Base-by-base conservation (phyloP, 805 yeast species). In the Candida alai region DNA sequence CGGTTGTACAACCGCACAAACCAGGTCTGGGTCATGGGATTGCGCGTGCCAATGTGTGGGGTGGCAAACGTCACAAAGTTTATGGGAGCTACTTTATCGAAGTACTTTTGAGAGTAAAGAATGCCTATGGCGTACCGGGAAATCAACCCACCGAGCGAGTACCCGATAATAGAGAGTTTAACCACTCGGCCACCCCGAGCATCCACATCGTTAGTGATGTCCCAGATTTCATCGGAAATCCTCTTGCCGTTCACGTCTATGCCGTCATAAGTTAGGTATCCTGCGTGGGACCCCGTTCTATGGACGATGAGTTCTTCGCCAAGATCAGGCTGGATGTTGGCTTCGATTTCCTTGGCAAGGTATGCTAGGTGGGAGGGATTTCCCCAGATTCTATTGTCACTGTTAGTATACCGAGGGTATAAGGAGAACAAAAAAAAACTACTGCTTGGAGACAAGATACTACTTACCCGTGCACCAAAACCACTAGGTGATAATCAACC, bases 181-280 rank as follows among this genome's bases (percentile, higher is more conserved):
- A 54, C 48, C 13, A 66, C 69, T 11, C 40, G 45, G 6, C 30
- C 31, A 19, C 29, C 25, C 23, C 18, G 17, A 10, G 23, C 18
- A 39, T 40, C 3, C 8, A 29, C 5, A 13, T 43, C 43, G 3
- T 34, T 27, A 3, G 56, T 50, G 37, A 55, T 49, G 4, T 35
- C 45, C 15, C 44, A 24, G 31, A 87, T 78, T 56, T 87, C 95
- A 34, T 71, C 71, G 1, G 83, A 78, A 6, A 84, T 81, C 15
- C 94, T 64, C 32, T 77, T 66, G 2, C 95, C 95, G 50, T 93
- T 85, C 18, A 85, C 77, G 44, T 86, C 95, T 15, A 86, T 77
- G 2, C 96, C 96, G 51, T 87, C 96, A 47, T 85, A 80, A 2
- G 95, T 87, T 49, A 74, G 73, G 51, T 77, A 84, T 5, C 89